Percentiles rank a stretch among this genome's conserved stretches.
Conservation (phyloP, 352 stramenopile species). For the Phytophthora ohioensis region DNA sequence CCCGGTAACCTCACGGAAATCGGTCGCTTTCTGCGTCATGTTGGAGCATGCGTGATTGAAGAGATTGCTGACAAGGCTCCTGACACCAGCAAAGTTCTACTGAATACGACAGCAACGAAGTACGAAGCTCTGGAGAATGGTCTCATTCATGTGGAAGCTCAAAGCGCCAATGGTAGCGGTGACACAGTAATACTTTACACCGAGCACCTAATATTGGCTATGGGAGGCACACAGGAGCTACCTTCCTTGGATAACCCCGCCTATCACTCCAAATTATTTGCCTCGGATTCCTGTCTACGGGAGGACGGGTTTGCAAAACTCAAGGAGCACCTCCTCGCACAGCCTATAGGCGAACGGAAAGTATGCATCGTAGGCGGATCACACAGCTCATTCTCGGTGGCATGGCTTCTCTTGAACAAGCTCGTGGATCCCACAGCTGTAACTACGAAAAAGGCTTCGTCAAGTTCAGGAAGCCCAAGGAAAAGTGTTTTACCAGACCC, state of each 20-base stretch:
- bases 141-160: slow-evolving; percentile 59
- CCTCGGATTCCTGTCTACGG: slow-evolving; percentile 69
- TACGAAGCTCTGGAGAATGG: slow-evolving; percentile 60
- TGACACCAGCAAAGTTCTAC: slow-evolving; percentile 53
- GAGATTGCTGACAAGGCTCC: slow-evolving; percentile 52
- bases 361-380: slow-evolving; percentile 87
- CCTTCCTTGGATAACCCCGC: slow-evolving; percentile 46
- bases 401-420: slow-evolving; percentile 82
- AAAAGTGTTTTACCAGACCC: slow-evolving; percentile 10
- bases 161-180: slow-evolving; percentile 20
- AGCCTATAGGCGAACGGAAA: slow-evolving; percentile 52
- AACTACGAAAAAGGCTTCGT: slow-evolving; percentile 4
- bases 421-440: slow-evolving; percentile 38
- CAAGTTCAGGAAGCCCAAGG: slow-evolving; percentile 11
- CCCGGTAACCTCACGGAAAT: slow-evolving; percentile 68
- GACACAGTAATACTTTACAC: slow-evolving; percentile 54
- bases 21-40: slow-evolving; percentile 66
- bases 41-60: slow-evolving; percentile 54
- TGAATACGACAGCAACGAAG: slow-evolving; percentile 59
- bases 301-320: slow-evolving; percentile 69
- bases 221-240: slow-evolving; percentile 66
- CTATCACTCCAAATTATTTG: slow-evolving; percentile 68
- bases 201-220: slow-evolving; percentile 76
- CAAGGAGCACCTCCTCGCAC: slow-evolving; percentile 45
- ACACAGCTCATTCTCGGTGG: slow-evolving; percentile 88